These are phyloP conservation scores for Marvania coccoides DNA, from an alignment of 139 green algal genomes.

Conservation along the genomic window DNA sequence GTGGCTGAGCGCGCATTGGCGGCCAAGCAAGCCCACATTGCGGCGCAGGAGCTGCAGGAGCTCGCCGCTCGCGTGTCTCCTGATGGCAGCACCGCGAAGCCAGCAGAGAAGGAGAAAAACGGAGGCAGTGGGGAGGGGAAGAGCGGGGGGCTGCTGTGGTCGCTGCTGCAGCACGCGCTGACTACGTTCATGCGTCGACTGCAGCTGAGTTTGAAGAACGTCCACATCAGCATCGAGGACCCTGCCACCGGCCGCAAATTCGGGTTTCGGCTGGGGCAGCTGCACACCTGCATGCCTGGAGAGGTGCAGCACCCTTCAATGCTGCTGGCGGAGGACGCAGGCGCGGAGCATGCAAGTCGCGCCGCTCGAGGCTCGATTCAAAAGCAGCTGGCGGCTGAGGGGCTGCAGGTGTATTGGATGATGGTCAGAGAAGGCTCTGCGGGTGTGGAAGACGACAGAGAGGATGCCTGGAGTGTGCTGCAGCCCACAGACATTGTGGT, in stretches of 20 bases:
- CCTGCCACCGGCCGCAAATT: not conserved
- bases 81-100: not conserved
- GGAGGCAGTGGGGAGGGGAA: slow-evolving; percentile 2
- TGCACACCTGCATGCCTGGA: slow-evolving; percentile 16
- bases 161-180: slow-evolving; percentile 41
- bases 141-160: slow-evolving; percentile 19
- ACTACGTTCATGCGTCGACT: slow-evolving; percentile 59
- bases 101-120: slow-evolving; percentile 6
- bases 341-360: not conserved
- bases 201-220: slow-evolving; percentile 55
- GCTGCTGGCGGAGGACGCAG: not conserved
- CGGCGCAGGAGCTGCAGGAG: slow-evolving; percentile 54
- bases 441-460: not conserved
- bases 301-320: not conserved
- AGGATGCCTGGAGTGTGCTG: not conserved
- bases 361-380: slow-evolving; percentile 5
- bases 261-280: slow-evolving; percentile 1
- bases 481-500: slow-evolving; percentile 8
- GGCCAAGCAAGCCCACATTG: slow-evolving; percentile 66
- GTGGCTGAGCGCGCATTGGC: slow-evolving; percentile 31
- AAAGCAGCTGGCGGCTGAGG: slow-evolving; percentile 19
- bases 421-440: not conserved
- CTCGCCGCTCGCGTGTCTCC: not conserved
- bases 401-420: slow-evolving; percentile 17
- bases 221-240: slow-evolving; percentile 55